Percentiles rank a stretch among this genome's conserved stretches.
phyloP scores from a whole-genome alignment of 2,329 filamentous ascomycete species.

The Paecilomyces dactylethromorphus region DNA sequence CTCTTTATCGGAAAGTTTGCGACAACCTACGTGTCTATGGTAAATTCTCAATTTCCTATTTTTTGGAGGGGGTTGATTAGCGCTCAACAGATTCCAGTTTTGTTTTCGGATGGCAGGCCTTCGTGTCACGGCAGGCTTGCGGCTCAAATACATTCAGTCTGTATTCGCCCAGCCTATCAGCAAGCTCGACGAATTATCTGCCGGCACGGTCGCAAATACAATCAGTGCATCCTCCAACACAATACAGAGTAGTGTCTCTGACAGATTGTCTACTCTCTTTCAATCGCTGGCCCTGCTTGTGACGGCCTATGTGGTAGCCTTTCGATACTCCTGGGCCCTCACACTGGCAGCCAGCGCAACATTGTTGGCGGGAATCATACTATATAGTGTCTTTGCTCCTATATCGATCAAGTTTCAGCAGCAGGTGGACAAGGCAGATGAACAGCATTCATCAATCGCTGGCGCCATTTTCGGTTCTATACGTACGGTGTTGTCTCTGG shows the following conservation, averaged over 20 bases:
- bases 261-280: constrained; percentile 42
- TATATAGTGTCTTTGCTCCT: constrained; percentile 26
- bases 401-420: constrained; percentile 26
- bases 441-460: constrained; percentile 31
- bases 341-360: constrained; percentile 45
- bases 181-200: constrained; percentile 44
- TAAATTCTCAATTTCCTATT: constrained; percentile 18
- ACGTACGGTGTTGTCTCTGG: constrained; percentile 39
- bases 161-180: constrained; percentile 46
- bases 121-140: constrained; percentile 44
- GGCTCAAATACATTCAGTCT: constrained; percentile 44
- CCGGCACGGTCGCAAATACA: constrained; percentile 45
- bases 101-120: constrained; percentile 46
- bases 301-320: constrained; percentile 46
- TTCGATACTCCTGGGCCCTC: constrained; percentile 47
- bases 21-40: constrained; percentile 50
- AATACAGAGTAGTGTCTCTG: constrained; percentile 50
- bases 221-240: constrained; percentile 49
- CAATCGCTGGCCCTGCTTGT: constrained; percentile 36
- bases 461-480: constrained; percentile 37
- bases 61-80: constrained; percentile 3
- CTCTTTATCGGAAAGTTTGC: constrained; percentile 51
- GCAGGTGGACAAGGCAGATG: constrained; percentile 30
- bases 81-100: constrained; percentile 20
- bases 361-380: constrained; percentile 36